Conservation (phyloP, 805 yeast species). For the Candida lessepsii region DNA sequence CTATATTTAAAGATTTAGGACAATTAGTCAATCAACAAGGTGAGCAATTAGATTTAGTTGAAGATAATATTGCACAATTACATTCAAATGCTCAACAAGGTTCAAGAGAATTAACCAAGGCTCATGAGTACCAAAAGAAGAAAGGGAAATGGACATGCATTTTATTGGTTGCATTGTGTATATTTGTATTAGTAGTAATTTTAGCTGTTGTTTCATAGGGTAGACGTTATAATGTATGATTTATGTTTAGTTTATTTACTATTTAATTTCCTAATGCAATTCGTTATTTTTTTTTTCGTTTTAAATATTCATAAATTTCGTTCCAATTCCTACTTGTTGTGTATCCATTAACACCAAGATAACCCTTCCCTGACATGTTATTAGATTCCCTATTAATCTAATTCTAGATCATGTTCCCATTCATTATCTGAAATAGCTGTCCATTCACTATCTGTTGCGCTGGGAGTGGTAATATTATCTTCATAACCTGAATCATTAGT, state of each 20-base stretch:
- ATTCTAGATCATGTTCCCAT: slow-evolving; percentile 12
- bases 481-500: slow-evolving; percentile 1
- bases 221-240: no score
- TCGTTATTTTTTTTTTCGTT: no score
- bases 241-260: background rate
- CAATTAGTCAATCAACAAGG: slow-evolving; percentile 82
- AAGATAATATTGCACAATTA: slow-evolving; percentile 67
- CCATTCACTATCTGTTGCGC: slow-evolving; percentile 11
- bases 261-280: background rate
- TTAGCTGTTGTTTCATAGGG: slow-evolving; percentile 43
- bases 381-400: no score
- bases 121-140: slow-evolving; percentile 69
- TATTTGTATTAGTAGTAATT: slow-evolving; percentile 57
- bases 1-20: slow-evolving; percentile 80
- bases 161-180: slow-evolving; percentile 54
- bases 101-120: slow-evolving; percentile 64
- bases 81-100: slow-evolving; percentile 70
- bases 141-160: slow-evolving; percentile 76
- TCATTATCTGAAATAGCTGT: slow-evolving; percentile 1
- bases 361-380: no score
- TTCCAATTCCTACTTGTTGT: background rate
- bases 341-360: no score
- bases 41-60: slow-evolving; percentile 77
- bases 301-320: no score
- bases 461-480: slow-evolving; percentile 9